phyloP scores from a whole-genome alignment of 2,329 filamentous ascomycete species.

The Aphanoascus verrucosus region DNA sequence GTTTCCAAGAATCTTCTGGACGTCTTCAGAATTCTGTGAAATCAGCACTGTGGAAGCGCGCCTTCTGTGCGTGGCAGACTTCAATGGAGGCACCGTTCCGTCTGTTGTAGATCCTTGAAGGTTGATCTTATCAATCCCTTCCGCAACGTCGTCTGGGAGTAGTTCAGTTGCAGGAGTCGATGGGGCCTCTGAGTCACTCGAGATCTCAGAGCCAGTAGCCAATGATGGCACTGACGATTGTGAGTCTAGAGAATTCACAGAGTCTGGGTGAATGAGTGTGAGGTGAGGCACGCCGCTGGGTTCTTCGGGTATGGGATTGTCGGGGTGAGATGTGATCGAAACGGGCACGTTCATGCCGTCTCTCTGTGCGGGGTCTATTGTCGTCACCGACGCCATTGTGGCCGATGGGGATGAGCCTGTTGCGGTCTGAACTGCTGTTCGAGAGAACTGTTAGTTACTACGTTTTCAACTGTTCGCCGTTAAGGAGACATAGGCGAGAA shows the following conservation, averaged over 20 bases:
- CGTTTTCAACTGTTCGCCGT: background rate
- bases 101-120: conserved; percentile 3
- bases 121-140: conserved; percentile 22
- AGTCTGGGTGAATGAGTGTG: conserved; percentile 26
- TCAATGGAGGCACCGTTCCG: conserved; percentile 3
- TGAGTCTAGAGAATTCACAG: conserved; percentile 23
- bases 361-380: background rate
- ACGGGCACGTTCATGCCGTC: conserved; percentile 19
- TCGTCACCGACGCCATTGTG: conserved; percentile 5
- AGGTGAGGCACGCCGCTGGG: conserved; percentile 31
- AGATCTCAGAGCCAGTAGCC: conserved; percentile 23
- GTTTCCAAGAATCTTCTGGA: conserved; percentile 47
- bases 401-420: background rate
- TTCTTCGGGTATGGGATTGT: conserved; percentile 40
- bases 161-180: conserved; percentile 34
- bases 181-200: conserved; percentile 28
- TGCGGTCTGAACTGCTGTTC: background rate
- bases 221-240: conserved; percentile 24
- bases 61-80: conserved; percentile 22
- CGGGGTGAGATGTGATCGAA: conserved; percentile 37
- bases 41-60: conserved; percentile 42
- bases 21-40: conserved; percentile 49
- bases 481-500: background rate
- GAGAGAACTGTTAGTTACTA: background rate
- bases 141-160: conserved; percentile 23